These are phyloP conservation scores for Colletotrichum spinosum DNA, from an alignment of 2,329 filamentous ascomycete species.

Conservation along the genomic window DNA sequence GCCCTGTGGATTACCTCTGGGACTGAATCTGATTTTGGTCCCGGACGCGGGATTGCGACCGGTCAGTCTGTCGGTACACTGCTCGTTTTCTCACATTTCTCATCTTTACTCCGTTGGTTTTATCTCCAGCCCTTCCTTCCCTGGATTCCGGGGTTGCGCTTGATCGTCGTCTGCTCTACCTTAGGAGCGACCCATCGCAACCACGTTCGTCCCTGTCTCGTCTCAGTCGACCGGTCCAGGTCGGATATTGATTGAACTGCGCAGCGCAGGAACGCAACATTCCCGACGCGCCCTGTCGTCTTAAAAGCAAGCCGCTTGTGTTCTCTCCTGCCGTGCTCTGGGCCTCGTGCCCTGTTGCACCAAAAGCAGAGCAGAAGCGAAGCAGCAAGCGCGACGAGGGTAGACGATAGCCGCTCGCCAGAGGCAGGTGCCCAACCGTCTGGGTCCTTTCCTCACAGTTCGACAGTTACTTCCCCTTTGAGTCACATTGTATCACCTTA, in stretches of 20 bases:
- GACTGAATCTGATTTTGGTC: too few species aligned
- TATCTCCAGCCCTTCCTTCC: too few species aligned
- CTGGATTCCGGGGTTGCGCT: too few species aligned
- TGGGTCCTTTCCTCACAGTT: background rate
- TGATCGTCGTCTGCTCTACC: constrained; percentile 5
- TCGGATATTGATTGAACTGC: background rate
- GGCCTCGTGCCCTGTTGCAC: constrained; percentile 33
- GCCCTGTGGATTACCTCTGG: background rate
- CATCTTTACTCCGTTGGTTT: background rate
- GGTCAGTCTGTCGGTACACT: too few species aligned
- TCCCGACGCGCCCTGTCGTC: constrained; percentile 9
- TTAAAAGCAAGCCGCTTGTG: constrained; percentile 16
- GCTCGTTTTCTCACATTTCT: background rate
- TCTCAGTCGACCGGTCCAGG: constrained; percentile 17
- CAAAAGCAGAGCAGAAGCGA: constrained; percentile 24
- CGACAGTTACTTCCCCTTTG: constrained; percentile 8
- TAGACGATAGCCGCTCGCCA: background rate
- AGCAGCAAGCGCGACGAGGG: constrained; percentile 26
- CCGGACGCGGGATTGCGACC: too few species aligned
- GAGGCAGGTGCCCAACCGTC: too few species aligned
- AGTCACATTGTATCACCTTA: constrained; percentile 31
- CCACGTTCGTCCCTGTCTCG: constrained; percentile 25
- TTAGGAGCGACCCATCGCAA: constrained; percentile 16
- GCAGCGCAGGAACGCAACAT: background rate
- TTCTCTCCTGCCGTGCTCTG: constrained; percentile 28